These are phyloP conservation scores for Sparassis latifolia DNA, from an alignment of 1,284 basidiomycete genomes.

Conservation along the genomic window DNA sequence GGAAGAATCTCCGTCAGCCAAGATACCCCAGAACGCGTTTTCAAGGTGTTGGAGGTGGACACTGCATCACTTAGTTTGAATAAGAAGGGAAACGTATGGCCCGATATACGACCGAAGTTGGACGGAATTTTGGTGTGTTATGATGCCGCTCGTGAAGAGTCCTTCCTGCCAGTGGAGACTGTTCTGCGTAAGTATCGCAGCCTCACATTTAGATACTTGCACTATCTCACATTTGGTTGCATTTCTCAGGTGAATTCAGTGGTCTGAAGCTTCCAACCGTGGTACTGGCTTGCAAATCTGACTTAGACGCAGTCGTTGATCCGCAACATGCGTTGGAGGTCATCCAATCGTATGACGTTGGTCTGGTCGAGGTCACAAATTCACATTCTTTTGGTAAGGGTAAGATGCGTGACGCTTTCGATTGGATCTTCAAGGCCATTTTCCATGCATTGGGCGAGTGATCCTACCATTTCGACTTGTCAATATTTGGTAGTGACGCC, in stretches of 20 bases:
- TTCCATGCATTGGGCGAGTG: conserved; percentile 46
- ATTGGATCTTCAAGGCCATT: conserved; percentile 58
- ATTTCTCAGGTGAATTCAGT: conserved; percentile 44
- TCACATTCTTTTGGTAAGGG: conserved; percentile 44
- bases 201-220: neutral
- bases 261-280: conserved; percentile 52
- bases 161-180: conserved; percentile 56
- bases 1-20: conserved; percentile 36
- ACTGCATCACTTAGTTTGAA: conserved; percentile 22
- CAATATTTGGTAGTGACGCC: neutral
- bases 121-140: conserved; percentile 74
- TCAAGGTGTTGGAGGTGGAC: conserved; percentile 57
- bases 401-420: conserved; percentile 61
- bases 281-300: conserved; percentile 72
- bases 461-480: neutral
- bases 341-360: conserved; percentile 51
- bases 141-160: conserved; percentile 52
- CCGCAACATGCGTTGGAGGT: conserved; percentile 43
- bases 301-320: conserved; percentile 50
- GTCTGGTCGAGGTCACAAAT: conserved; percentile 61
- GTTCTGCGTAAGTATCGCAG: conserved; percentile 48
- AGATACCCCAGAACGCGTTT: conserved; percentile 29
- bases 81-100: conserved; percentile 23
- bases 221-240: neutral
- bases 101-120: conserved; percentile 46